Conservation (phyloP, 345 rosid genomes). For the Cardiospermum halicacabum region DNA sequence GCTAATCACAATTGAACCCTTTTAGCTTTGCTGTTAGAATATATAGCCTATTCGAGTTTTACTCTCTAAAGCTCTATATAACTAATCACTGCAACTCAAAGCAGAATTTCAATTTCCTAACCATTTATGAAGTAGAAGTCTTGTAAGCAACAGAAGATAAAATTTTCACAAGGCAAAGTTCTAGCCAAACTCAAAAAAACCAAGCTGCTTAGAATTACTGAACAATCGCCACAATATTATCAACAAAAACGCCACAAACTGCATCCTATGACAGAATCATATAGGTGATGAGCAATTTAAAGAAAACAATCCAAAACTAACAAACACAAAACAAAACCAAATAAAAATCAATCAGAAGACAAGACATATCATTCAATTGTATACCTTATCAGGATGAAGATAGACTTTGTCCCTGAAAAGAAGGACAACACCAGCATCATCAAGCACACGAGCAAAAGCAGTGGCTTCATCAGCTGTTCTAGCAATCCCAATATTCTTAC, state of each 20-base stretch:
- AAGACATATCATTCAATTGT: no score
- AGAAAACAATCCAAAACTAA: background rate
- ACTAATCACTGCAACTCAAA: background rate
- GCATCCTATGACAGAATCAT: background rate
- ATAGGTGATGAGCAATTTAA: background rate
- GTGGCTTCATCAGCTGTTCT: slow-evolving; percentile 71
- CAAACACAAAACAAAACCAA: background rate
- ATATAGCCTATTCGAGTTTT: background rate
- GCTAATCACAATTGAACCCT: background rate
- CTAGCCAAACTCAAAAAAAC: background rate
- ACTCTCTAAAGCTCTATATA: background rate
- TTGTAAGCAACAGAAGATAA: background rate
- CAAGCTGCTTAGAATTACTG: no score
- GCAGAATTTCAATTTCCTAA: background rate
- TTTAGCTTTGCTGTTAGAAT: background rate
- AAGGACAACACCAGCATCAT: slow-evolving; percentile 81
- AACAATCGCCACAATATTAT: no score
- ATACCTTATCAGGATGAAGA: slow-evolving; percentile 89
- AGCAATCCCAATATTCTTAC: slow-evolving; percentile 60
- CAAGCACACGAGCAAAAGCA: slow-evolving; percentile 73
- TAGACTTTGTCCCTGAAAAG: slow-evolving; percentile 84
- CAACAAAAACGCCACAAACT: no score
- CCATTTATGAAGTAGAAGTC: background rate
- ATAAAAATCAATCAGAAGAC: background rate
- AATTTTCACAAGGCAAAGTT: background rate